phyloP scores from a whole-genome alignment of 257 asterid genomes.

The Plantago elongata region DNA sequence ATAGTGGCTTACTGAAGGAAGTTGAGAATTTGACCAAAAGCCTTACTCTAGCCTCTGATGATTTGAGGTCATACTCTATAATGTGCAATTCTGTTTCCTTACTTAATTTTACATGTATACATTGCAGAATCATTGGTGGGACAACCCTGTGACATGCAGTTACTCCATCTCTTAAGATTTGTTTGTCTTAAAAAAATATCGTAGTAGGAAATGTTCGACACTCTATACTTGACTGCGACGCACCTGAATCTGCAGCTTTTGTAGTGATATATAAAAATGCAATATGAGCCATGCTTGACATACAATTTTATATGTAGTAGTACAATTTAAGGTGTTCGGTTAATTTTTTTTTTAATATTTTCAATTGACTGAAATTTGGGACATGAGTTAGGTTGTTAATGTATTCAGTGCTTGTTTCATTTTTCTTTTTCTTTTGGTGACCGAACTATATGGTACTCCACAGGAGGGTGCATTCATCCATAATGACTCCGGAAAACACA shows the following conservation, averaged over 20 bases:
- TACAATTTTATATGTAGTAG: too few species aligned
- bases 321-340: neutral
- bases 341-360: neutral
- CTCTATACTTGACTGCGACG: neutral
- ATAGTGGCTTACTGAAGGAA: slow-evolving; percentile 84
- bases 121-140: too few species aligned
- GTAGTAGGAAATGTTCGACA: neutral
- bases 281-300: too few species aligned
- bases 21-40: slow-evolving; percentile 82
- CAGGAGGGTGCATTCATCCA: slow-evolving; percentile 77
- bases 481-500: slow-evolving; percentile 88
- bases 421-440: slow-evolving; percentile 5
- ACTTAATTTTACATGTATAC: neutral
- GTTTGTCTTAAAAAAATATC: too few species aligned
- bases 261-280: too few species aligned
- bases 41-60: slow-evolving; percentile 86
- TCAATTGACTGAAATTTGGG: too few species aligned
- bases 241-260: too few species aligned
- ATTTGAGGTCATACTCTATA: slow-evolving; percentile 51
- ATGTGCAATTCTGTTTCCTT: slow-evolving; percentile 4
- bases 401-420: neutral
- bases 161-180: too few species aligned
- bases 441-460: slow-evolving; percentile 4
- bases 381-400: too few species aligned
- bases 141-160: too few species aligned